phyloP scores from a whole-genome alignment of 805 yeast genomes.

The Spathaspora passalidarum region DNA sequence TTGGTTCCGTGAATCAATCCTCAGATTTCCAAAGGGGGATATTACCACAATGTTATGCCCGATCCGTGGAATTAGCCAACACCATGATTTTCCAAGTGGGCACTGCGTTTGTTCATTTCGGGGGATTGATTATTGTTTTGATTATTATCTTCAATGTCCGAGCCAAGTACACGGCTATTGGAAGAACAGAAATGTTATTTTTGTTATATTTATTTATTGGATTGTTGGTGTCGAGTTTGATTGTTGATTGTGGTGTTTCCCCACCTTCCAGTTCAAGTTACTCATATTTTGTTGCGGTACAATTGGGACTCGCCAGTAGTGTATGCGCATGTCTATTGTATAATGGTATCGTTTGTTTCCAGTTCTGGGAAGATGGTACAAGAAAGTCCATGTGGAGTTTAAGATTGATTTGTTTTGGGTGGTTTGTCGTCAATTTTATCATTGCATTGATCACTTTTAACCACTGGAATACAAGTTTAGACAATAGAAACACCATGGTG shows the following conservation, averaged over 20 bases:
- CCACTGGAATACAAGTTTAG: constrained; percentile 50
- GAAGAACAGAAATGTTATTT: constrained; percentile 79
- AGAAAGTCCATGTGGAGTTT: constrained; percentile 55
- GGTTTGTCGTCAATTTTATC: constrained; percentile 66
- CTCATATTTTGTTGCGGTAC: constrained; percentile 81
- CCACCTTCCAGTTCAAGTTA: constrained; percentile 79
- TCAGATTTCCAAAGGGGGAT: constrained; percentile 52
- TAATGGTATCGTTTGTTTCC: constrained; percentile 80
- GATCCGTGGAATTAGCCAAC: constrained; percentile 85
- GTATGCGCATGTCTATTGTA: constrained; percentile 66
- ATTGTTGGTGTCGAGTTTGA: constrained; percentile 60
- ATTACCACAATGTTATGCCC: constrained; percentile 75
- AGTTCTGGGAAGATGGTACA: constrained; percentile 95
- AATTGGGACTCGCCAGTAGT: constrained; percentile 70
- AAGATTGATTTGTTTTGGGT: constrained; percentile 47
- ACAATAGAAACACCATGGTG: constrained; percentile 55
- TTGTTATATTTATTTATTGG: constrained; percentile 61
- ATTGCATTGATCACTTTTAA: constrained; percentile 72
- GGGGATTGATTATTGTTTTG: constrained; percentile 59
- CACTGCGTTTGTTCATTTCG: constrained; percentile 80
- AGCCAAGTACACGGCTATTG: constrained; percentile 91
- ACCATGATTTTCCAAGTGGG: constrained; percentile 89
- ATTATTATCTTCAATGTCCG: constrained; percentile 76
- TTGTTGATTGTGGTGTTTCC: constrained; percentile 89
- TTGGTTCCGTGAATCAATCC: constrained; percentile 48